Base-by-base conservation (phyloP, 2,329 filamentous ascomycete genomes). In the Talaromyces verruculosus region DNA sequence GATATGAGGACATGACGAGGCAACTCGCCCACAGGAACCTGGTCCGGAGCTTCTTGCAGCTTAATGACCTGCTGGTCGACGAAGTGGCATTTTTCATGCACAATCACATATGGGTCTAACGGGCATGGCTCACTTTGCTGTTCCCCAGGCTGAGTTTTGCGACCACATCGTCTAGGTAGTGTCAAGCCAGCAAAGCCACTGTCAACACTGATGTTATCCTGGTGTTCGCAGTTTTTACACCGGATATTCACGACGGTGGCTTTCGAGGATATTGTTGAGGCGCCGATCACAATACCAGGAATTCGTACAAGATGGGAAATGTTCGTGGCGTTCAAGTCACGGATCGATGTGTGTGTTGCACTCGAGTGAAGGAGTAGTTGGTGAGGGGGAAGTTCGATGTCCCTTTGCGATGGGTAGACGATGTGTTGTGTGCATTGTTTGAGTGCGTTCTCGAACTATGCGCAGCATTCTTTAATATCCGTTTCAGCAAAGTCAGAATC, bases 31-130 rank as follows among this genome's bases (percentile, higher is more conserved):
- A 99, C 95, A 0, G 95, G 95, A 0, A 99, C 95, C 78, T 98
- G 93, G 74, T 99, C 95, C 1, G 95, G 95, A 0, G 94, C 95
- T 79, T 99, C 95, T 76, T 99, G 95, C 19, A 99, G 87, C 79
- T 99, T 99, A 76, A 99, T 90, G 67, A 99, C 92, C 78, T 99
- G 95, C 79, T 99, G 95, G 74, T 99, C 95, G 73, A 98, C 93
- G 76, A 99, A 99, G 69, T 89, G 88, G 43, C 91, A 97, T 77
- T 91, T 93, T 78, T 99, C 95, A 76, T 99, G 95, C 66, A 95
- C 85, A 65, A 99, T 92, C 73, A 95, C 96, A 80, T 97, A 99
- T 17, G 95, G 95, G 73, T 99, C 95, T 67, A 99, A 81, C 0
- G 94, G 93, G 73, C 95, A 99, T 72, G 90, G 88, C 43, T 91